Evolutionary conservation across 2,329 filamentous ascomycete species (phyloP).

Genomic region (Exserohilum rostratum): DNA sequence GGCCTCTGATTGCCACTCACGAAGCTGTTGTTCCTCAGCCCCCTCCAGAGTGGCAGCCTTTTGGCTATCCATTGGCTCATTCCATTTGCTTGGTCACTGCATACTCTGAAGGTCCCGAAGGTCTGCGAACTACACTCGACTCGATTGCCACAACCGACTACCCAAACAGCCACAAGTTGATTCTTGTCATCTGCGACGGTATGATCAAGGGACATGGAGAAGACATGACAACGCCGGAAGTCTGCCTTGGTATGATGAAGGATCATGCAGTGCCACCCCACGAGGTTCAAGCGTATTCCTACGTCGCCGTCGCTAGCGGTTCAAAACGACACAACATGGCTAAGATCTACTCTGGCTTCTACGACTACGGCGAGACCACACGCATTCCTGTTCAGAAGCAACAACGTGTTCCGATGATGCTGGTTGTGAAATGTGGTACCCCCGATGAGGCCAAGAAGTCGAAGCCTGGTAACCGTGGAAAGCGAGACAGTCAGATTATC

Average conservation of each 20-base stretch:
- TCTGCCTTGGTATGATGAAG: constrained; percentile 91
- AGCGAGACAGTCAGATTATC: constrained; percentile 98
- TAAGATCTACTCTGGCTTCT: constrained; percentile 97
- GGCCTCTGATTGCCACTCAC: constrained; percentile 93
- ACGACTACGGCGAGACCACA: constrained; percentile 88
- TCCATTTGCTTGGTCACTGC: constrained; percentile 93
- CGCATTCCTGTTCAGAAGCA: constrained; percentile 83
- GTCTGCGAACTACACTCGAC: constrained; percentile 90
- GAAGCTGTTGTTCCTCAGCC: constrained; percentile 95
- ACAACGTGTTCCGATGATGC: constrained; percentile 96
- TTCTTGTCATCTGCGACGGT: constrained; percentile 95
- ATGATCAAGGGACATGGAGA: constrained; percentile 97
- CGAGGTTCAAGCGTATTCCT: constrained; percentile 88
- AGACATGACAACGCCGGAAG: constrained; percentile 82
- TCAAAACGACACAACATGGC: constrained; percentile 99
- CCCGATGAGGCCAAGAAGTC: constrained; percentile 79
- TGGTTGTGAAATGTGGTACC: constrained; percentile 94
- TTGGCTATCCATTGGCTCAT: constrained; percentile 92
- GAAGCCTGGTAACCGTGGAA: constrained; percentile 96
- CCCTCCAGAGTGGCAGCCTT: constrained; percentile 95
- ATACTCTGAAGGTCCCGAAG: constrained; percentile 94
- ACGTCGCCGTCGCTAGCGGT: constrained; percentile 93
- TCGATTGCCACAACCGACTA: constrained; percentile 98
- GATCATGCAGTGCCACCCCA: constrained; percentile 80
- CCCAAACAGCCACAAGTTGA: constrained; percentile 97